phyloP scores from a whole-genome alignment of 768 basidiomycete genomes.

The Mycena belliarum region DNA sequence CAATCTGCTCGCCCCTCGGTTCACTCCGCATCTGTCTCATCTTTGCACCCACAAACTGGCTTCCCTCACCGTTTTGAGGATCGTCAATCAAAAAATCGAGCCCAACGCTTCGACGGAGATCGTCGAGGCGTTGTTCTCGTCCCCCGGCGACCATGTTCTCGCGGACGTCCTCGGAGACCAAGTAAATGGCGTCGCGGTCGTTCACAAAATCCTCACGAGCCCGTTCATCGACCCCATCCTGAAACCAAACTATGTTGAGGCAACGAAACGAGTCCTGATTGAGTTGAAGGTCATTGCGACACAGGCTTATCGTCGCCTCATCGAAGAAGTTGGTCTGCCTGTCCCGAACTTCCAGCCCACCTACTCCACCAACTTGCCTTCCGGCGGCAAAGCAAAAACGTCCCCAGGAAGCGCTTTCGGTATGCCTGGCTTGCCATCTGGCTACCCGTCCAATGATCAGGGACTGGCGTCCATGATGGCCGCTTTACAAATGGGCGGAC shows the following conservation, averaged over 20 bases:
- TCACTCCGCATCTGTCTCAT: conserved; percentile 95
- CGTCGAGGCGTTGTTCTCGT: conserved; percentile 88
- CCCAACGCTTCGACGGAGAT: conserved; percentile 85
- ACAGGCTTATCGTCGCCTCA: conserved; percentile 89
- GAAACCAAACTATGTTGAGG: conserved; percentile 74
- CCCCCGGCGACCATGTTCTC: conserved; percentile 84
- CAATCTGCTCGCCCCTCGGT: conserved; percentile 89
- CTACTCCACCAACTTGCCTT: conserved; percentile 64
- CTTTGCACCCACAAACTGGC: conserved; percentile 98
- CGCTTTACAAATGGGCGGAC: conserved; percentile 86
- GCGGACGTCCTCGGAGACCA: conserved; percentile 95
- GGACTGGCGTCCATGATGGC: conserved; percentile 93
- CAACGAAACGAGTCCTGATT: conserved; percentile 87
- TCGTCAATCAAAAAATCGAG: conserved; percentile 96
- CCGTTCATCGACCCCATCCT: conserved; percentile 75
- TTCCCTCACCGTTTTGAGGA: conserved; percentile 89
- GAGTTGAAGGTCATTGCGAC: conserved; percentile 92
- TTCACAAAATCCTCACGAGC: conserved; percentile 90
- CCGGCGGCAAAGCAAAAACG: conserved; percentile 62
- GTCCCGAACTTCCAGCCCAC: conserved; percentile 86
- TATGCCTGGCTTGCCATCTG: conserved; percentile 75
- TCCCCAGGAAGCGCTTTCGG: conserved; percentile 56
- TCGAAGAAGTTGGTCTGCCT: conserved; percentile 92
- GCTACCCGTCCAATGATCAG: conserved; percentile 82
- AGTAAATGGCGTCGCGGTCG: conserved; percentile 91